A percentile compares a stretch with the other conserved stretches of the same genome.
phyloP scores from a whole-genome alignment of 441 rosid genomes.

The Erysimum pusillum region DNA sequence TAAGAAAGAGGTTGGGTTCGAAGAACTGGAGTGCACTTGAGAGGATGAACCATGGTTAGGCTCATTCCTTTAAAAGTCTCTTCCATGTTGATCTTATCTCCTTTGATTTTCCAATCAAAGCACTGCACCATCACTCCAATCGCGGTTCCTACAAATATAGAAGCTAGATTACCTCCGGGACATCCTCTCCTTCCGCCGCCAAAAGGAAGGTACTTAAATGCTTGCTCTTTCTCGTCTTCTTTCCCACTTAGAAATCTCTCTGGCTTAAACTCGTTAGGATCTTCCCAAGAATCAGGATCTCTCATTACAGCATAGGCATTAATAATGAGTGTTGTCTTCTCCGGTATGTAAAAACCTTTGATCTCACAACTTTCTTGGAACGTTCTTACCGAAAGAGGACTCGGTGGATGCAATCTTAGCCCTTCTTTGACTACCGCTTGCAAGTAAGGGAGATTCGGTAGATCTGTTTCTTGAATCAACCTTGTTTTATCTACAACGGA shows the following conservation, averaged over 20 bases:
- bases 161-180: constrained; percentile 7
- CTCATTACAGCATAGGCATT: constrained; percentile 8
- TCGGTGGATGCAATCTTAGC: neutral
- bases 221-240: neutral
- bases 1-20: neutral
- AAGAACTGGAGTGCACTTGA: neutral
- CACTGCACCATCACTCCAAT: neutral
- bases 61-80: constrained; percentile 2
- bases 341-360: neutral
- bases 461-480: neutral
- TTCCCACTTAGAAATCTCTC: neutral
- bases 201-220: neutral
- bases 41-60: neutral
- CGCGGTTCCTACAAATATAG: neutral
- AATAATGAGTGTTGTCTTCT: neutral
- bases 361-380: neutral
- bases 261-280: constrained; percentile 5
- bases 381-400: neutral
- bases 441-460: neutral
- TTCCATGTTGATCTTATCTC: constrained; percentile 1
- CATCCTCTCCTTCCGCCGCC: neutral
- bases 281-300: constrained; percentile 12
- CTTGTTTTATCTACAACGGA: neutral
- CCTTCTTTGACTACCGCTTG: constrained; percentile 9
- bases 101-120: neutral